Evolutionary conservation across 176 grass and related monocot genomes (phyloP).

Genomic region (Carex cristatella): DNA sequence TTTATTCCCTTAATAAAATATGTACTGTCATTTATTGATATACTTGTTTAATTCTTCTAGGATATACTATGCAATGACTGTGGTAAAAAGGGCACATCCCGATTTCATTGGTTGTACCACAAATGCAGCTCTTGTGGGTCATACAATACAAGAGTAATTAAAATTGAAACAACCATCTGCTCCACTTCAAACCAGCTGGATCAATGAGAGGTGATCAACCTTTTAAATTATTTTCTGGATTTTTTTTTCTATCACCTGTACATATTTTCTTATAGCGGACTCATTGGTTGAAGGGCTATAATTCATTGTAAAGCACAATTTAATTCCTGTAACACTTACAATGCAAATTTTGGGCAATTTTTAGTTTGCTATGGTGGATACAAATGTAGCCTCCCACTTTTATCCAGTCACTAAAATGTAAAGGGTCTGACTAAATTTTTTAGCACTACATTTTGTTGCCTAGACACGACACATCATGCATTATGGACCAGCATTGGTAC

Average conservation of each 20-base stretch:
- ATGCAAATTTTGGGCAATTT: constrained; percentile 16
- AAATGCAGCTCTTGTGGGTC: constrained; percentile 84
- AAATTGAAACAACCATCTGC: constrained; percentile 60
- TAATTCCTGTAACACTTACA: neutral
- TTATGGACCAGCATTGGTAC: too few relatives aligned
- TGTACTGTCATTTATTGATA: neutral
- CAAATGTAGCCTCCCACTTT: neutral
- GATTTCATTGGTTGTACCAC: constrained; percentile 97
- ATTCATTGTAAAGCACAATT: constrained; percentile 9
- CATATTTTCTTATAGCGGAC: constrained; percentile 9
- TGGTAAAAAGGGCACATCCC: constrained; percentile 63
- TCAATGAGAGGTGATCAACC: neutral
- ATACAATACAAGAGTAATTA: constrained; percentile 97
- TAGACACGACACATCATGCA: too few relatives aligned
- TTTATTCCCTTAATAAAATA: neutral
- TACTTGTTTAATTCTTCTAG: constrained; percentile 25
- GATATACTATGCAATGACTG: constrained; percentile 97
- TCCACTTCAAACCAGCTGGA: constrained; percentile 38
- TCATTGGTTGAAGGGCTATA: neutral
- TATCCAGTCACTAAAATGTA: neutral
- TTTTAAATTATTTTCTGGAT: neutral
- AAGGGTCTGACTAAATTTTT: neutral
- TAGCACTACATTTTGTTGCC: neutral
- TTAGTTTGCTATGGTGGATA: neutral
- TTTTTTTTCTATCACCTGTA: constrained; percentile 12